phyloP scores from a whole-genome alignment of 2,329 filamentous ascomycete genomes.

The Allantophomopsis lycopodina region DNA sequence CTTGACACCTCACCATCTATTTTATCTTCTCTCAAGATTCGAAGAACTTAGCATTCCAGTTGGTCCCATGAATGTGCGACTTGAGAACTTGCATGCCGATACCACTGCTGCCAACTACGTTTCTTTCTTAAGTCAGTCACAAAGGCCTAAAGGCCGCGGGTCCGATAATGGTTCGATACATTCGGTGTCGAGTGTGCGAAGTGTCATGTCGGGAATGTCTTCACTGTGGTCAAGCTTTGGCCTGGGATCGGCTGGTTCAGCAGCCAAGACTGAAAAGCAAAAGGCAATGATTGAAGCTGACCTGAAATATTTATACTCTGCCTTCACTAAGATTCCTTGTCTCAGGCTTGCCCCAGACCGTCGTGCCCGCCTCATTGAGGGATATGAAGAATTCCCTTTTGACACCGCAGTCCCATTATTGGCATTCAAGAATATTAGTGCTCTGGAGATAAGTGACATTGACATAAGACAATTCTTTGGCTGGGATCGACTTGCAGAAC shows the following conservation, averaged over 20 bases:
- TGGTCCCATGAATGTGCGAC: conserved; percentile 87
- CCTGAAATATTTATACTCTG: conserved; percentile 91
- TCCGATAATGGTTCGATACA: conserved; percentile 85
- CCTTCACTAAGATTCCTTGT: conserved; percentile 96
- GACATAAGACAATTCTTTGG: conserved; percentile 96
- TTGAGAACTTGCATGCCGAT: conserved; percentile 89
- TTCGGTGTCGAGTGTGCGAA: conserved; percentile 91
- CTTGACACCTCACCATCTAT: conserved; percentile 89
- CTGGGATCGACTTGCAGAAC: conserved; percentile 89
- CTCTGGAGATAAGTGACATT: conserved; percentile 85
- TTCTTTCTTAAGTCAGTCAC: conserved; percentile 78
- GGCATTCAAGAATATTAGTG: conserved; percentile 92
- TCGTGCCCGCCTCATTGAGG: conserved; percentile 76
- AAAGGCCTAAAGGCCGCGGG: conserved; percentile 63
- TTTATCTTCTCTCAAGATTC: conserved; percentile 90
- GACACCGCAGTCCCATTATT: conserved; percentile 95
- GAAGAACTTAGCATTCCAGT: conserved; percentile 84
- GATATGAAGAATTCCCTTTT: conserved; percentile 96
- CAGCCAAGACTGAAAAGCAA: conserved; percentile 76
- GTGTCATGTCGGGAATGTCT: conserved; percentile 95
- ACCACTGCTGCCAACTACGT: conserved; percentile 84
- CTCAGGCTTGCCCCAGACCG: conserved; percentile 84
- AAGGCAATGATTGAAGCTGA: conserved; percentile 77
- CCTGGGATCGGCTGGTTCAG: conserved; percentile 64
- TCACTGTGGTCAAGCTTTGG: conserved; percentile 83